Evolutionary conservation across 805 yeast species (phyloP), one percentile per base, ranked within the genome.

Genomic region (Wickerhamomyces bisporus): DNA sequence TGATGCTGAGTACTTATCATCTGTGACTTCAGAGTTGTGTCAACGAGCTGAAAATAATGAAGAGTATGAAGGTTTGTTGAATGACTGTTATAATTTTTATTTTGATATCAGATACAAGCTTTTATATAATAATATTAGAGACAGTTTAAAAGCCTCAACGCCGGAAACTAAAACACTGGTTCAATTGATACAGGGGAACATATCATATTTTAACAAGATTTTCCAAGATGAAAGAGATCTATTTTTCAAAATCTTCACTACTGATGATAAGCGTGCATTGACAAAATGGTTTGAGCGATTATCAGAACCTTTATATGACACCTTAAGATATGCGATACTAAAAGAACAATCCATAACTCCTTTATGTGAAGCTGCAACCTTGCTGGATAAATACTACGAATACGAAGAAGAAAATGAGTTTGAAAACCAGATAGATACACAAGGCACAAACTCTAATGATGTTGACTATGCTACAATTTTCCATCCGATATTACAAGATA

Each of bases 221-320:
- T 69, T 81, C 47, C 70, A 68, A 25, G 77, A 71, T 40, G 97
- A 88, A 52, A 67, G 66, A 47, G 65, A 63, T 0, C 57, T 86
- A 6, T 88, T 83, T 56, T 61, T 61, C 28, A 60, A 64, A 29
- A 70, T 81, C 26, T 83, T 86, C 53, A 61, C 57, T 34, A 52
- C 45, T 4, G 62, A 67, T 38, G 28, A 60, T 62, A 71, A 52
- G 40, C 34, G 41, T 21, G 51, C 53, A 17, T 55, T 85, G 33
- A 71, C 73, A 39, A 60, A 63, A 6, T 86, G 86, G 79, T 73
- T 84, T 42, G 74, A 71, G 32, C 70, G 68, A 18, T 49, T 87
- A 4, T 66, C 86, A 24, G 96, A 87, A 26, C 93, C 96, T 0
- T 61, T 89, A 19, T 84, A 88, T 50, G 91, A 85, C 45, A 59